These are phyloP conservation scores for Tuber calosporum DNA, from an alignment of 495 filamentous ascomycete genomes.

Conservation along the genomic window DNA sequence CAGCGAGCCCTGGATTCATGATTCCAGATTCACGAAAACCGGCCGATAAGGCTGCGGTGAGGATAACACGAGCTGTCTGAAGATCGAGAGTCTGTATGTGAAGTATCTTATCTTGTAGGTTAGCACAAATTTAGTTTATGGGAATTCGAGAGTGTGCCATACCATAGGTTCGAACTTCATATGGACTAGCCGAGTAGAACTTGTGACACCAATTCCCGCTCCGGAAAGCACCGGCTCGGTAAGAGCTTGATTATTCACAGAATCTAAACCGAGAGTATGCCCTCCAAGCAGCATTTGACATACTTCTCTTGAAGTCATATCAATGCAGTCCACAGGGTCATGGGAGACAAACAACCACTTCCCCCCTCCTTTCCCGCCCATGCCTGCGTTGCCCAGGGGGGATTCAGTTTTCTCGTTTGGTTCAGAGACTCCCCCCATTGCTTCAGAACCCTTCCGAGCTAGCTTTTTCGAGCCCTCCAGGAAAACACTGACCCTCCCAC, in stretches of 20 bases:
- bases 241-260: background rate
- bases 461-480: conserved; percentile 61
- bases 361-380: conserved; percentile 75
- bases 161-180: conserved; percentile 96
- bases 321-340: conserved; percentile 52
- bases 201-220: conserved; percentile 15
- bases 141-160: conserved; percentile 35
- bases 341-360: conserved; percentile 85
- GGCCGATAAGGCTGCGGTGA: conserved; percentile 65
- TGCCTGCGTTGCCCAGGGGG: conserved; percentile 43
- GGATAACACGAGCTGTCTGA: conserved; percentile 61
- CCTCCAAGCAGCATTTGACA: conserved; percentile 29
- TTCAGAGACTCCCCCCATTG: background rate
- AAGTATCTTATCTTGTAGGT: conserved; percentile 58
- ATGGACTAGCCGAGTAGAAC: conserved; percentile 57
- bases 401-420: background rate
- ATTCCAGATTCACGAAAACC: conserved; percentile 89
- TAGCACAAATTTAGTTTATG: conserved; percentile 9
- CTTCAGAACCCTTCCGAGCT: conserved; percentile 13
- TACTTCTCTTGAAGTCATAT: conserved; percentile 26
- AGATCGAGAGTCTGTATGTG: conserved; percentile 72
- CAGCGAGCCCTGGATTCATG: conserved; percentile 44
- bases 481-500: conserved; percentile 77
- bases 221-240: background rate
- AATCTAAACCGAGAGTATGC: background rate